A percentile compares a stretch with the other conserved stretches of the same genome.
phyloP scores from a whole-genome alignment of 2,329 filamentous ascomycete genomes.

The Rugonectria rugulosa region DNA sequence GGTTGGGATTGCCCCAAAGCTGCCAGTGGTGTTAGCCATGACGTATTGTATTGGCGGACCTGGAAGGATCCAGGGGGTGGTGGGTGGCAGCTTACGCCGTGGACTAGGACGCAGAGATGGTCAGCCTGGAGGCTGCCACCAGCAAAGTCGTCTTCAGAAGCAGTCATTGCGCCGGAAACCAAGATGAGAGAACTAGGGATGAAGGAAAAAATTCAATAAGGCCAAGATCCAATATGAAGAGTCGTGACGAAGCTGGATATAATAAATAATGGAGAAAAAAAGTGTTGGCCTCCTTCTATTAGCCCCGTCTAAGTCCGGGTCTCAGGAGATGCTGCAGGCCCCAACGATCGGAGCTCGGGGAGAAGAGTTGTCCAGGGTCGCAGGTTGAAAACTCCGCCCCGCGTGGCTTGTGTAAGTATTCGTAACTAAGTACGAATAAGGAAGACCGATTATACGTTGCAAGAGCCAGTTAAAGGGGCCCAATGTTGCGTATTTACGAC shows the following conservation, averaged over 20 bases:
- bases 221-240: background rate
- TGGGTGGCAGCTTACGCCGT: slow-evolving; percentile 65
- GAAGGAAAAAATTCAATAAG: background rate
- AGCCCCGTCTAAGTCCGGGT: slow-evolving; percentile 15
- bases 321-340: slow-evolving; percentile 4
- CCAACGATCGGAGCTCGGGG: slow-evolving; percentile 10
- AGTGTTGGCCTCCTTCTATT: slow-evolving; percentile 7
- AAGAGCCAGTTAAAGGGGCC: too few relatives aligned
- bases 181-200: slow-evolving; percentile 37
- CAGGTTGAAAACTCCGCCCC: too few relatives aligned
- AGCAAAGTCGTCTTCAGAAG: slow-evolving; percentile 45
- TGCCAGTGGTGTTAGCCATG: slow-evolving; percentile 45
- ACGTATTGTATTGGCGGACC: slow-evolving; percentile 18
- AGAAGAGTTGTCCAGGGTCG: too few relatives aligned
- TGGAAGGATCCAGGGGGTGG: slow-evolving; percentile 23
- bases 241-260: background rate
- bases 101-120: slow-evolving; percentile 80
- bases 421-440: too few relatives aligned
- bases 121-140: slow-evolving; percentile 64
- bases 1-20: slow-evolving; percentile 81
- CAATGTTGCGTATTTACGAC: too few relatives aligned
- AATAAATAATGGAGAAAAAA: slow-evolving; percentile 4
- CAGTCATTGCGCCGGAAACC: too few relatives aligned
- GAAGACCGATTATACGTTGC: too few relatives aligned
- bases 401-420: too few relatives aligned